A percentile compares a stretch with the other conserved stretches of the same genome.
Conservation (phyloP, 805 yeast species). For the Yueomyces sp. region DNA sequence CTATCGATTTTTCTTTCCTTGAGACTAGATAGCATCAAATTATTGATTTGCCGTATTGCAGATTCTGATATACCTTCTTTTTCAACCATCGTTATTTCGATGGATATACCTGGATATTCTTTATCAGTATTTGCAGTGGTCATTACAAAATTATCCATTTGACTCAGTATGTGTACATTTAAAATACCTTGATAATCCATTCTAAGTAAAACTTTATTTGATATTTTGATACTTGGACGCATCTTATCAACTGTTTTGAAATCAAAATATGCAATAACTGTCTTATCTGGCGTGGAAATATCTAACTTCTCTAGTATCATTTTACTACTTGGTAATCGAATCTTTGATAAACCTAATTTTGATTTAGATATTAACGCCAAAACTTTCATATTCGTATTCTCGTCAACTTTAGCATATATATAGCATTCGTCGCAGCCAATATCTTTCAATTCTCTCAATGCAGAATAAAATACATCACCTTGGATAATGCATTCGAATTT, state of each 20-base stretch:
- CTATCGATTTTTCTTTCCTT: not conserved
- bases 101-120: conserved; percentile 29
- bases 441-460: conserved; percentile 43
- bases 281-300: conserved; percentile 21
- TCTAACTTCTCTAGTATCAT: conserved; percentile 48
- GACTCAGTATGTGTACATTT: conserved; percentile 33
- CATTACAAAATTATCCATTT: conserved; percentile 18
- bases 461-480: conserved; percentile 39
- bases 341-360: conserved; percentile 58
- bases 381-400: conserved; percentile 16
- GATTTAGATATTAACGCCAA: conserved; percentile 49
- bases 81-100: conserved; percentile 26
- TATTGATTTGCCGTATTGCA: conserved; percentile 13
- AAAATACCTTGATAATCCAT: conserved; percentile 39
- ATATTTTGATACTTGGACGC: conserved; percentile 33
- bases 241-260: conserved; percentile 36
- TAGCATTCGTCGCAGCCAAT: conserved; percentile 38
- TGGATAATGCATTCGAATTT: conserved; percentile 39
- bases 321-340: conserved; percentile 50
- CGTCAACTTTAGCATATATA: conserved; percentile 28
- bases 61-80: conserved; percentile 17
- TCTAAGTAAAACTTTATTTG: conserved; percentile 41
- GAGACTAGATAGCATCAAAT: conserved; percentile 14
- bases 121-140: conserved; percentile 10
- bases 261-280: conserved; percentile 35